Evolutionary conservation across 2,329 filamentous ascomycete species (phyloP).

Genomic region (Atkinsonella hypoxylon): DNA sequence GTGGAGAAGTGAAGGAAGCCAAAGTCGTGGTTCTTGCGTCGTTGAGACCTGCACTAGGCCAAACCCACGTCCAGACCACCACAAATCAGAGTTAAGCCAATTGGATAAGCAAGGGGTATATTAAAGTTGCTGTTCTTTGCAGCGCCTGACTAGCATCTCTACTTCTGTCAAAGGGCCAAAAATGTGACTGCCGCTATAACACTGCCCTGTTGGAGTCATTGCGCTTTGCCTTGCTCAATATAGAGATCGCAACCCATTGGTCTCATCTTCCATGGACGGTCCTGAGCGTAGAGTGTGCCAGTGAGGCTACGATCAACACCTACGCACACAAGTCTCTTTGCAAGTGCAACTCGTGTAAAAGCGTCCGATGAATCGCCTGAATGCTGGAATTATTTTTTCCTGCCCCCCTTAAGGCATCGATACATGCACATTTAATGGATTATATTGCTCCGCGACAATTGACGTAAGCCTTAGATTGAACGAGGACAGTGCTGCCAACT

Average conservation of each 20-base stretch:
- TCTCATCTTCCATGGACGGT: not conserved
- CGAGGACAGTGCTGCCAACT: no score
- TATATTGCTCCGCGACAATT: no score
- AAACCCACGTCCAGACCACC: conserved; percentile 16
- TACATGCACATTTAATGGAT: no score
- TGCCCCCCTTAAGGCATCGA: no score
- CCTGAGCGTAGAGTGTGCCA: not conserved
- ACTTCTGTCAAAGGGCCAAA: not conserved
- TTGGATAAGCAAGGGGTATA: conserved; percentile 19
- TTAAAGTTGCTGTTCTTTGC: conserved; percentile 8
- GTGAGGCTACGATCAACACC: not conserved
- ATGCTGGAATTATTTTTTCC: not conserved
- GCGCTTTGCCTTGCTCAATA: not conserved
- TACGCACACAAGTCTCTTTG: not conserved
- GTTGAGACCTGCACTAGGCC: conserved; percentile 18
- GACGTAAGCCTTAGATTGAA: no score
- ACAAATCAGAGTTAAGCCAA: conserved; percentile 18
- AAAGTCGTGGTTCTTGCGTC: conserved; percentile 14
- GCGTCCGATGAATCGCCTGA: not conserved
- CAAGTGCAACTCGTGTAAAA: not conserved
- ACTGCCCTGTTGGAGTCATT: not conserved
- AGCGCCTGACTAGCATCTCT: conserved; percentile 10
- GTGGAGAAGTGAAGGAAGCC: conserved; percentile 17
- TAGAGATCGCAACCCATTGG: not conserved
- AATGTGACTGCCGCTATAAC: not conserved